Percentiles rank a stretch among this genome's conserved stretches.
Evolutionary conservation across 148 eudicot species (phyloP).

Genomic region (Rhododendron henanense): DNA sequence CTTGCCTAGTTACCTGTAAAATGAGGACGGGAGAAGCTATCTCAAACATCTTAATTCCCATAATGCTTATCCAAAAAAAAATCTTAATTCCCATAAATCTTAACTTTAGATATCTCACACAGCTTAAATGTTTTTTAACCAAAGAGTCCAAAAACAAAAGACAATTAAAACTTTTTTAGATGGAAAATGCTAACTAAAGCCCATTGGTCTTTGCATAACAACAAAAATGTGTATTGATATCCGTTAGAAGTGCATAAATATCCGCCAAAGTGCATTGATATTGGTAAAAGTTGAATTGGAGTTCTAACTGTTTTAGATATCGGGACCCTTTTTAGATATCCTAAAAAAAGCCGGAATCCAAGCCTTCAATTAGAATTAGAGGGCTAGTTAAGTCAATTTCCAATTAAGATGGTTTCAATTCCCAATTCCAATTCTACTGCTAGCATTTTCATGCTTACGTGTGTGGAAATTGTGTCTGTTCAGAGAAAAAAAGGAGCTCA

Average conservation of each 20-base stretch:
- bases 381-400: neutral
- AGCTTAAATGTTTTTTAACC: neutral
- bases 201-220: no score
- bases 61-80: neutral
- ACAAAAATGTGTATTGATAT: no score
- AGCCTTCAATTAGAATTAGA: neutral
- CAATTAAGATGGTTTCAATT: neutral
- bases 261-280: no score
- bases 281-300: no score
- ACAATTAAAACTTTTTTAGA: neutral
- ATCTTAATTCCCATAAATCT: neutral
- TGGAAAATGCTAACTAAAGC: no score
- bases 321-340: no score
- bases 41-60: neutral
- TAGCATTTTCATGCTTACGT: neutral
- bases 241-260: no score
- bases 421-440: neutral
- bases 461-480: neutral
- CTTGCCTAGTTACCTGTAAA: conserved; percentile 70
- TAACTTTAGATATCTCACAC: neutral
- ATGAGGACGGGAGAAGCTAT: conserved; percentile 54
- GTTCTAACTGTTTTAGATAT: no score
- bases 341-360: neutral
- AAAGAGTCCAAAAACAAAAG: neutral
- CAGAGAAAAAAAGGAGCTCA: neutral